A percentile compares a stretch with the other conserved stretches of the same genome.
These are phyloP conservation scores for Euphorbia schlechtendalii DNA, from an alignment of 441 rosid genomes.

Conservation along the genomic window DNA sequence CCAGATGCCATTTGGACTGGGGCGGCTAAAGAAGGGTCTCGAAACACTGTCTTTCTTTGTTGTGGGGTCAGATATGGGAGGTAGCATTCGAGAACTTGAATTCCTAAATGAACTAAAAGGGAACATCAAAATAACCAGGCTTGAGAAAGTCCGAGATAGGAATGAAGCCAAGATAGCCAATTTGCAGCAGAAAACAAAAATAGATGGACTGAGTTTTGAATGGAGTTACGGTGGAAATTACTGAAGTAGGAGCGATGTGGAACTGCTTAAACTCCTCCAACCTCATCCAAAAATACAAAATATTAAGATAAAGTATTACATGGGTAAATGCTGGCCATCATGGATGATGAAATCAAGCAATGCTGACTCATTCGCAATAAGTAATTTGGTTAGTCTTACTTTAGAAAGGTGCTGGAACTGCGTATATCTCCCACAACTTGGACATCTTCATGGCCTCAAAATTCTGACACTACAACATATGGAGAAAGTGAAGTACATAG, in stretches of 20 bases:
- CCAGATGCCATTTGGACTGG: constrained; percentile 1
- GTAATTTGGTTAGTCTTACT: constrained; percentile 13
- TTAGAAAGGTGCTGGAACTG: constrained; percentile 8
- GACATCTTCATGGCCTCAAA: constrained; percentile 13
- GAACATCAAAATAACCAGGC: background rate
- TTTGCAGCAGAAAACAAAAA: background rate
- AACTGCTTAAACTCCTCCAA: constrained; percentile 19
- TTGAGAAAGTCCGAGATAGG: background rate
- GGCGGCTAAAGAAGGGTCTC: constrained; percentile 2
- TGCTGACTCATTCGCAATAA: background rate
- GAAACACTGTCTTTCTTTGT: constrained; percentile 13
- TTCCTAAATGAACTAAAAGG: background rate
- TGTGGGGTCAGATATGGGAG: constrained; percentile 16
- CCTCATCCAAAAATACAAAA: constrained; percentile 10
- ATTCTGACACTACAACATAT: constrained; percentile 2
- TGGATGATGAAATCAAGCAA: constrained; percentile 13
- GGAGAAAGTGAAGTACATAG: background rate
- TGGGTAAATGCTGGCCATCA: constrained; percentile 19
- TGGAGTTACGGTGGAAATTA: background rate
- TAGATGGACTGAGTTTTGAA: background rate
- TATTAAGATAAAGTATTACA: constrained; percentile 10
- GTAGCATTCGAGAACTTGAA: background rate
- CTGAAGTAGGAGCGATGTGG: constrained; percentile 10
- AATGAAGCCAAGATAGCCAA: background rate
- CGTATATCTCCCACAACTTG: constrained; percentile 10